Base-by-base conservation (phyloP, 257 asterid genomes). In the Cinchona pubescens region DNA sequence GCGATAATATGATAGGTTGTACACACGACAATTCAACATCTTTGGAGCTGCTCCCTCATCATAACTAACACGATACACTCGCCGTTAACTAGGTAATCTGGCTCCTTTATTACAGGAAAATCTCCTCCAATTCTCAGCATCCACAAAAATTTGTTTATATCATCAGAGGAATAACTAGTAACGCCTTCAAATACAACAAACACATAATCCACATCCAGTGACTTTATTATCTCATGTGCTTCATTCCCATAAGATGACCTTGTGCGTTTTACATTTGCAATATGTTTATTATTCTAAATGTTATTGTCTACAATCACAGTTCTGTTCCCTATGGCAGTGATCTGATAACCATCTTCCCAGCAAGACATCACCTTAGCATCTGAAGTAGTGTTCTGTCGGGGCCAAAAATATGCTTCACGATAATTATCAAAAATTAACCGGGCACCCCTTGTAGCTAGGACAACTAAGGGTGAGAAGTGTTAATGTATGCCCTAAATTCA, bases 341-440 rank as follows among this genome's bases (percentile, higher is more conserved):
- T 95, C 84, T 95, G 99, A 85, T 95, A 95, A 65, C 99, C 99
- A 81, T 95, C 92, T 85, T 95, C 99, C 99, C 99, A 95, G 98
- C 99, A 95, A 27, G 99, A 95, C 98, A 95, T 95, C 73, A 94
- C 94, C 89, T 95, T 95, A 80, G 99, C 98, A 88, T 92, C 98
- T 43, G 80, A 87, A 81, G 99, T 96, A 53, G 97, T 92, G 84
- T 94, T 94, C 86, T 92, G 92, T 12, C 93, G 83, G 83, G 90
- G 83, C 97, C 97, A 89, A 69, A 88, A 91, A 82, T 93, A 93
- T 43, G 98, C 98, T 77, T 93, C 98, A 74, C 97, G 96, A 56
- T 93, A 93, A 79, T 93, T 97, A 77, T 93, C 97, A 73, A 93
- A 93, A 63, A 93, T 91, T 73, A 93, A 88, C 86, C 98, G 83